Base-by-base conservation (phyloP, 805 yeast species). In the Candida cerambycidarum region DNA sequence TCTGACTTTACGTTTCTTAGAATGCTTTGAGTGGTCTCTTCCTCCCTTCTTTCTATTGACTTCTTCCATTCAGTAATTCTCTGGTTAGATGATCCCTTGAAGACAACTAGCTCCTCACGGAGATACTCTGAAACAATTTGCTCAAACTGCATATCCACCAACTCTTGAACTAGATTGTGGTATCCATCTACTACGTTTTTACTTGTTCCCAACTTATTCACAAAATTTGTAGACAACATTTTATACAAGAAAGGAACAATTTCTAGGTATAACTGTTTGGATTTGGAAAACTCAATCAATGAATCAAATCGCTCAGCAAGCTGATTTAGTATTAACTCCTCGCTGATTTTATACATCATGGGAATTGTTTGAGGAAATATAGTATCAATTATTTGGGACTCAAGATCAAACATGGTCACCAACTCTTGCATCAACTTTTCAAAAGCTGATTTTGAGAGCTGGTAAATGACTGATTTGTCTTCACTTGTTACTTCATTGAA, bases 1-100 rank as follows among this genome's bases (percentile, higher is more conserved):
- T 70, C 74, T 8, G 58, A 76, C 46, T 66, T 63, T 9, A 79
- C 82, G 39, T 73, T 73, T 49, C 75, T 71, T 58, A 76, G 63
- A 25, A 80, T 67, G 35, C 61, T 65, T 32, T 68, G 63, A 15
- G 76, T 76, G 0, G 77, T 73, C 46, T 72, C 79, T 8, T 61
- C 65, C 47, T 79, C 83, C 35, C 74, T 58, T 40, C 66, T 67
- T 2, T 66, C 61, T 0, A 75, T 57, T 5, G 57, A 47, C 10
- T 51, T 48, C 15, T 63, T 63, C 76, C 76, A 71, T 14, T 56
- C 57, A 2, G 19, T 37, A 15, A 70, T 57, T 16, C 51, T 56
- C 9, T 51, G 55, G 12, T 47, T 46, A n/a, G 69, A 50, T 14
- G 44, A 44, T 4, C 47, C 48, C 38, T 60, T 60, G 50, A 67